Base-by-base conservation (phyloP, 345 rosid species). In the Gossypium mustelinum region DNA sequence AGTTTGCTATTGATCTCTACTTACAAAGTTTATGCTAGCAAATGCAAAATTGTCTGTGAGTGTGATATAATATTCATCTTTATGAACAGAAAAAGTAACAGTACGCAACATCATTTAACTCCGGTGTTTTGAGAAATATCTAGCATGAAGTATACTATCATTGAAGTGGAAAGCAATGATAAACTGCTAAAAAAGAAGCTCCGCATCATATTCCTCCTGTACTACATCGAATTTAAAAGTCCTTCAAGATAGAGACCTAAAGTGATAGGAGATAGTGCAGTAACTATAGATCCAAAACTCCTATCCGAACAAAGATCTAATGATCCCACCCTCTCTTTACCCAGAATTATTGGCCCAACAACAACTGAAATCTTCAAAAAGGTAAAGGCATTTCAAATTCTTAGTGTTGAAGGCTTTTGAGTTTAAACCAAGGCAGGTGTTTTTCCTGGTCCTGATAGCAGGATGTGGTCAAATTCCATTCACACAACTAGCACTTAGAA, bases 351-450 rank as follows among this genome's bases (percentile, higher is more conserved):
- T 22, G 5, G 39, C 55, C 52, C 70, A 65, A 44, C 50, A 65
- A 65, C 34, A 67, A 66, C 24, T 11, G 34, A 45, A 45, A 67
- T 68, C 56, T 48, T 48, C 72, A n/a, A 68, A 68, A 68, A 24
- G 57, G 20, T 2, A 18, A 22, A n/a, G 71, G 18, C 39, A 68
- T 48, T 56, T 20, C 72, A 68, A 68, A 22, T 13, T 68, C 29
- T 45, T 11, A 47, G 57, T 44, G 41, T 47, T 44, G 25, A 47
- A 14, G 72, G 52, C 41, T 12, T 22, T 8, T 7, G 50, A 65
- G 24, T 12, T 68, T 11, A 68, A 47, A 48, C 55, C n/a, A 67
- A 12, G 72, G 1, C 43, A 68, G 43, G 18, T 7, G n/a, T 67
- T 20, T 64, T 43, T 48, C 12, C 56, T 1, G 55, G 41, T 48